phyloP scores from a whole-genome alignment of 495 filamentous ascomycete genomes.

The Neurospora hispaniola region DNA sequence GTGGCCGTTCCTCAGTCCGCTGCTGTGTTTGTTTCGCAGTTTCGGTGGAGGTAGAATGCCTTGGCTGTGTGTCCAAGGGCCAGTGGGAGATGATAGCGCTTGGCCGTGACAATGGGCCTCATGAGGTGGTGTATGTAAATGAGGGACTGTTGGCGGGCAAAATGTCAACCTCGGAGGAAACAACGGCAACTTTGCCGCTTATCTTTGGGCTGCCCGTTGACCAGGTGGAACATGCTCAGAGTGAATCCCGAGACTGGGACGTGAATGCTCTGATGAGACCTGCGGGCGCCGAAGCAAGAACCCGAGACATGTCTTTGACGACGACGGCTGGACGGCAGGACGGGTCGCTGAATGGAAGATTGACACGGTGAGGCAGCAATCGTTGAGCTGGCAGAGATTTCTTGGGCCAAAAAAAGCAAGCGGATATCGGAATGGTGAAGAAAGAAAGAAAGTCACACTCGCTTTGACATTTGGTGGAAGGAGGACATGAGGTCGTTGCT shows the following conservation, averaged over 20 bases:
- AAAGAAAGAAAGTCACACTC: background rate
- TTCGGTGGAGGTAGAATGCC: background rate
- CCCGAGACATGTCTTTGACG: background rate
- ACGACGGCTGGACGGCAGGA: background rate
- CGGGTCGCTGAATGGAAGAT: no score
- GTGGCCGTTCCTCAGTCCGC: background rate
- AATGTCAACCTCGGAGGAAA: background rate
- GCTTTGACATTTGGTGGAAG: background rate
- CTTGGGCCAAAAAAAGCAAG: background rate
- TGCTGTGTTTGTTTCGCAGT: background rate
- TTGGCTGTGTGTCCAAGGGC: background rate
- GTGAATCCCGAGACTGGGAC: background rate
- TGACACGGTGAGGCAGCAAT: background rate
- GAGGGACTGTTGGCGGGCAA: background rate
- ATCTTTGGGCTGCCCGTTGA: background rate
- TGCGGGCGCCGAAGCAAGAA: background rate
- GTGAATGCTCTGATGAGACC: no score
- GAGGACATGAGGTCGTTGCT: background rate
- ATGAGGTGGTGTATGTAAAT: background rate
- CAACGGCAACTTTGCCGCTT: background rate
- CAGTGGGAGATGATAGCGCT: background rate
- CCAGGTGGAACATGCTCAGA: background rate
- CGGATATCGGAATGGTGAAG: background rate
- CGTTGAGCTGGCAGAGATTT: background rate
- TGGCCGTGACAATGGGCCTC: background rate